Percentiles rank a stretch among this genome's conserved stretches.
Conservation (phyloP, 2,329 filamentous ascomycete genomes). For the Trichothecium sympodiale region DNA sequence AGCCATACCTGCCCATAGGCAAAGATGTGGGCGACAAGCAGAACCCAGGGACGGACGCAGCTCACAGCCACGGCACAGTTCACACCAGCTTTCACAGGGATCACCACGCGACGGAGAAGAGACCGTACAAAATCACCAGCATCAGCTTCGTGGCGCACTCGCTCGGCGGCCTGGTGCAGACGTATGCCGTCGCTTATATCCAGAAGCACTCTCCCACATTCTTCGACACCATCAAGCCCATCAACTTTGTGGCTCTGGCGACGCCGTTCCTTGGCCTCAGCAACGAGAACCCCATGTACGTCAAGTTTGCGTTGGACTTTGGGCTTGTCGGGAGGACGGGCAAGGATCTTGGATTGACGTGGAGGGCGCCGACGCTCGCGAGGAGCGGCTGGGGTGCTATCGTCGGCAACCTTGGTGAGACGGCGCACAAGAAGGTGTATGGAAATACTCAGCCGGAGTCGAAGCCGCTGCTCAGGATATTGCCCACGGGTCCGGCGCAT, state of each 20-base stretch:
- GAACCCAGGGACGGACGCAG: slow-evolving; percentile 32
- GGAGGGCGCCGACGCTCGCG: slow-evolving; percentile 78
- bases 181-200: slow-evolving; percentile 91
- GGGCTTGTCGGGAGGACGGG: slow-evolving; percentile 92
- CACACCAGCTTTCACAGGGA: slow-evolving; percentile 42
- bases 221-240: slow-evolving; percentile 72
- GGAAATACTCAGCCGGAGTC: slow-evolving; percentile 61
- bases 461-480: slow-evolving; percentile 77
- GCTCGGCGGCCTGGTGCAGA: slow-evolving; percentile 80
- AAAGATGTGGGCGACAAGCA: slow-evolving; percentile 37
- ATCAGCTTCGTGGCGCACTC: slow-evolving; percentile 95
- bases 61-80: slow-evolving; percentile 52
- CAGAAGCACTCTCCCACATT: slow-evolving; percentile 91
- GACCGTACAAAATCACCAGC: slow-evolving; percentile 76
- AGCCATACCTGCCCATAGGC: slow-evolving; percentile 65
- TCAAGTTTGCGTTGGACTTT: slow-evolving; percentile 94
- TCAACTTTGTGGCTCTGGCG: slow-evolving; percentile 85
- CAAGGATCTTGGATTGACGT: slow-evolving; percentile 88
- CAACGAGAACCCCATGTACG: slow-evolving; percentile 95
- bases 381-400: slow-evolving; percentile 82
- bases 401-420: slow-evolving; percentile 69
- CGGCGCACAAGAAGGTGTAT: slow-evolving; percentile 46
- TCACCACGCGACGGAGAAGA: slow-evolving; percentile 32
- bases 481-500: slow-evolving; percentile 87
- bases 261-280: slow-evolving; percentile 84